Evolutionary conservation across 257 asterid genomes (phyloP), one percentile per base, ranked within the genome.

Genomic region (Solanum rostratum): DNA sequence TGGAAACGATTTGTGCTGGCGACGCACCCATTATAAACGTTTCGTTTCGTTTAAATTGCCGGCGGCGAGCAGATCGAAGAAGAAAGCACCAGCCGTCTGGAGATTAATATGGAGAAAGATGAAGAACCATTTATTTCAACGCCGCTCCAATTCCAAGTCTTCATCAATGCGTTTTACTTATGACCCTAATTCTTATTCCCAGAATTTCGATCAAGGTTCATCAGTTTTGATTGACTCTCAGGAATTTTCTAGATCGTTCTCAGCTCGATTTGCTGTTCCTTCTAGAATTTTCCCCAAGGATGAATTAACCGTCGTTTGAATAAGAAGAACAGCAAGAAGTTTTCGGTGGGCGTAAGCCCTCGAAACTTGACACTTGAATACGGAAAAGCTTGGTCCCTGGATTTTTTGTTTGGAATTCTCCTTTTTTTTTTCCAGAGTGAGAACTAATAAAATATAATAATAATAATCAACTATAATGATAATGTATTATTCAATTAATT

Each of bases 181-280:
- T 63, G 97, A 95, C 88, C 90, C 93, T 2, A 76, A 65, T 46
- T 92, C 96, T 69, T 93, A 95, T 86, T 88, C 93, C 0, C 92
- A 92, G 30, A 95, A 95, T 79, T 95, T 95, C 19, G 98, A 95
- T 86, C 90, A 90, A 13, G 96, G 94, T 10, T 13, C 79, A n/a
- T 62, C n/a, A 0, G 20, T 85, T 1, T 91, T 83, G 87, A 86
- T 85, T 7, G 93, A 92, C 68, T 76, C 86, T 13, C 94, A 90
- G 29, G 90, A 93, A 63, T 84, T 87, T 24, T 91, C 97, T 20
- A 84, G 94, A 71, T 93, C 98, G 3, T 95, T 95, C 84, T 95
- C 98, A 0, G 91, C 96, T 79, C 91, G 97, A 9, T 95, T 93
- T 78, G 96, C 93, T 29, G 92, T 90, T 65, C 96, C 97, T 1